Conservation (phyloP, 371 early-diverging fungal genomes). For the Gilbertella persicaria region DNA sequence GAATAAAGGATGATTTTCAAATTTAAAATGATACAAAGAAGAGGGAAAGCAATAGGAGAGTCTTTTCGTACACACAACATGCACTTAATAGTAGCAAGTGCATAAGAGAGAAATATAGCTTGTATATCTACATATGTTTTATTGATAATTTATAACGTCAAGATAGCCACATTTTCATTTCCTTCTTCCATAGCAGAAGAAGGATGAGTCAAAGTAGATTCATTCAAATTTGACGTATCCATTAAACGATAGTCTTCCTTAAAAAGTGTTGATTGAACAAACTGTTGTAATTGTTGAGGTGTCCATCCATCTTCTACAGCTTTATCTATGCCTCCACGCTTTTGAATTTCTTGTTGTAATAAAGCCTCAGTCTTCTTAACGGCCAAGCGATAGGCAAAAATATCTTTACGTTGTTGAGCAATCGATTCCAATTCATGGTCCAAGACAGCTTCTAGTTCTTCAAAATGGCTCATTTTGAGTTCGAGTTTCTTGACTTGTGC, state of each 20-base stretch:
- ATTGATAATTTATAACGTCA: conserved; percentile 19
- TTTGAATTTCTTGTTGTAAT: conserved; percentile 53
- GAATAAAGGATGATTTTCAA: background rate
- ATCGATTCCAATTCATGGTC: conserved; percentile 84
- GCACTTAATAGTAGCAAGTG: too few relatives aligned
- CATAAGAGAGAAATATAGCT: too few relatives aligned
- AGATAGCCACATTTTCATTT: conserved; percentile 32
- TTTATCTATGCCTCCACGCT: conserved; percentile 32
- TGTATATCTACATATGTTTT: too few relatives aligned
- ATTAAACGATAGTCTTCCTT: conserved; percentile 43
- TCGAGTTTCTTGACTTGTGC: conserved; percentile 86
- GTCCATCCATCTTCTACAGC: conserved; percentile 45
- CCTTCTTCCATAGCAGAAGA: conserved; percentile 31
- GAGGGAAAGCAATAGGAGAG: too few relatives aligned
- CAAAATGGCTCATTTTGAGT: conserved; percentile 89
- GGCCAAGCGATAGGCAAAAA: conserved; percentile 77
- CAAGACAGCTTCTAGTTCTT: conserved; percentile 84
- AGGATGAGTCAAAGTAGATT: conserved; percentile 18
- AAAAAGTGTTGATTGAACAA: conserved; percentile 30
- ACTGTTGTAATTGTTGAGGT: conserved; percentile 43
- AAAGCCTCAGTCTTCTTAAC: conserved; percentile 58
- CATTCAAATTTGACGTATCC: conserved; percentile 11
- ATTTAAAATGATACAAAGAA: too few relatives aligned
- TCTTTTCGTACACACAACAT: too few relatives aligned
- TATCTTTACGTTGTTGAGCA: conserved; percentile 78